phyloP scores from a whole-genome alignment of 2,329 filamentous ascomycete genomes.

The Fusarium sp. region DNA sequence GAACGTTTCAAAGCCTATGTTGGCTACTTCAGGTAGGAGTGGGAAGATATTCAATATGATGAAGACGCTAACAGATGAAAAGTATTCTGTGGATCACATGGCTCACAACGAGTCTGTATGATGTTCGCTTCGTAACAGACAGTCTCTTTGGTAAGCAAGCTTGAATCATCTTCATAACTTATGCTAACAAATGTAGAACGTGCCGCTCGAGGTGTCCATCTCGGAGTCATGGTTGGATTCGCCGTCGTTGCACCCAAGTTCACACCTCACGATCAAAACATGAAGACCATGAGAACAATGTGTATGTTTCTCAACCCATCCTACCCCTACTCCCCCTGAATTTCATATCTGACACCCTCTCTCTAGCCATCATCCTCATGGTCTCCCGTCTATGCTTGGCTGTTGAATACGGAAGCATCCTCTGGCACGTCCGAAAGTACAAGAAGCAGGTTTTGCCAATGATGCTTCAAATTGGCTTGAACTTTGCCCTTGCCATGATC shows the following conservation, averaged over 20 bases:
- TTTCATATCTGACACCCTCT: not conserved
- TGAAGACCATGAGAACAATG: constrained; percentile 52
- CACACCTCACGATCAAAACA: constrained; percentile 49
- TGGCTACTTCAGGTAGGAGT: constrained; percentile 48
- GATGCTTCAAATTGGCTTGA: constrained; percentile 48
- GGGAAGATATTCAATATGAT: rapidly evolving
- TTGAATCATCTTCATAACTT: rapidly evolving
- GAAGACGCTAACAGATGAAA: not conserved
- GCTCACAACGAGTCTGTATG: constrained; percentile 70
- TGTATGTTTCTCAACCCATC: constrained; percentile 40
- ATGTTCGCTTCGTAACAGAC: constrained; percentile 72
- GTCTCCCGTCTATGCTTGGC: constrained; percentile 62
- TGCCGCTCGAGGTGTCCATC: constrained; percentile 65
- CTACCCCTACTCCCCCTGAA: no score
- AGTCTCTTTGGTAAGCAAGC: constrained; percentile 61
- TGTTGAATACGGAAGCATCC: constrained; percentile 61
- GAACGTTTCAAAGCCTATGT: constrained; percentile 47
- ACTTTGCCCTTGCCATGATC: constrained; percentile 48
- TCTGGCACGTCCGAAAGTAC: constrained; percentile 54
- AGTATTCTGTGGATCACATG: constrained; percentile 74
- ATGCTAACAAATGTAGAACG: constrained; percentile 51
- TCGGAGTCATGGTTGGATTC: constrained; percentile 72
- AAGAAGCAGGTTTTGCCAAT: constrained; percentile 49
- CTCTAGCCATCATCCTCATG: constrained; percentile 56
- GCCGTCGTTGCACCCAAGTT: constrained; percentile 65